Base-by-base conservation (phyloP, 768 basidiomycete species). In the Suillus subluteus region DNA sequence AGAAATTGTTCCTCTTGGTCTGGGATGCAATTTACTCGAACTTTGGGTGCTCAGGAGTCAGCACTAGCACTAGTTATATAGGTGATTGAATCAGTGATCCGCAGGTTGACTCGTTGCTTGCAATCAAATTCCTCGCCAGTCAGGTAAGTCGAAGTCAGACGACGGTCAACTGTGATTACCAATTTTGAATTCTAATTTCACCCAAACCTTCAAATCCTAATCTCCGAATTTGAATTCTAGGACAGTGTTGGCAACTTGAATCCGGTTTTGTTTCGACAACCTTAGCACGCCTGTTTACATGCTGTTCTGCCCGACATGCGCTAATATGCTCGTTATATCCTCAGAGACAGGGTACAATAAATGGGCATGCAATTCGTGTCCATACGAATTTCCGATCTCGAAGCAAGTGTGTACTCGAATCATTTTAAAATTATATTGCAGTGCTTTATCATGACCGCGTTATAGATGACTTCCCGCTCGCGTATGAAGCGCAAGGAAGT, bases 241-340 rank as follows among this genome's bases (percentile, higher is more conserved):
- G 4, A 7, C 30, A 30, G 15, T 16, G 15, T 52, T 16, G 15
- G 26, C 50, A 48, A 37, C 37, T 35, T 6, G 35, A 52, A 9
- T 26, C 26, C 26, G 23, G 23, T 16, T 26, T 26, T 23, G 7
- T 3, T 18, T 54, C 52, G 52, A 54, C 7, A 16, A 9, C 16
- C 7, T 54, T 16, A 30, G 9, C 52, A 55, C 9, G 32, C 38
- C 15, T 58, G 23, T 38, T 30, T 13, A 30, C 41, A 96, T 97
- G 94, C 83, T 96, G 43, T 97, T 97, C 83, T 98, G 97, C 75
- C 97, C 97, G 38, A 94, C 91, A 63, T 99, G 97, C 73, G 88
- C 93, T 37, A 99, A 98, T 77, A 83, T 94, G 54, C 86, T 96
- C 18, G 84, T 91, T 55, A 89, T 94, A 59, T 92, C 90, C 6